phyloP scores from a whole-genome alignment of 2,329 filamentous ascomycete species.

The Colletotrichum spaethianum region DNA sequence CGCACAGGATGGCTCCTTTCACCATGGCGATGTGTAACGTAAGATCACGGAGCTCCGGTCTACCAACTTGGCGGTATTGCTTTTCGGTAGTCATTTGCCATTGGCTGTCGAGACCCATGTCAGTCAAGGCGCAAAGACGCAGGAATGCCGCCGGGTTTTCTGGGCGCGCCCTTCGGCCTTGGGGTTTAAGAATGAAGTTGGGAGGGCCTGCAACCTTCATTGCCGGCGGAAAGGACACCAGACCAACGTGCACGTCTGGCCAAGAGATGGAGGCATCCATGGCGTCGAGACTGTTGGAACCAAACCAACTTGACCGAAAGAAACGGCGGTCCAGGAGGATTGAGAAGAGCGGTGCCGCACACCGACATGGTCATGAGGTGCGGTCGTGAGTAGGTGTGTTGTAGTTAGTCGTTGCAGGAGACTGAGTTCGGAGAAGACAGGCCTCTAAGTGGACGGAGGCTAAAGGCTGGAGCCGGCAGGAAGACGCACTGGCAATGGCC shows the following conservation, averaged over 20 bases:
- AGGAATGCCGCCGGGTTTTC: neutral
- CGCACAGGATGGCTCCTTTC: neutral
- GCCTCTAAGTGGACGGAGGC: slow-evolving; percentile 13
- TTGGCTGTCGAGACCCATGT: neutral
- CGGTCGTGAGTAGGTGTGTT: slow-evolving; percentile 1
- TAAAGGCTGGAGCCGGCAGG: slow-evolving; percentile 20
- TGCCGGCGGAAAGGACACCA: neutral
- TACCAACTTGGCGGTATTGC: neutral
- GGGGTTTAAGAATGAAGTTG: no score
- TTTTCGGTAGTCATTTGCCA: neutral
- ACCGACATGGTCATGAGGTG: slow-evolving; percentile 15
- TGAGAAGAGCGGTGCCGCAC: slow-evolving; percentile 18
- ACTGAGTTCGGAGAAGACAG: neutral
- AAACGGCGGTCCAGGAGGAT: neutral
- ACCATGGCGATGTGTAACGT: neutral
- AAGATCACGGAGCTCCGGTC: slow-evolving; percentile 12
- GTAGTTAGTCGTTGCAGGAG: neutral
- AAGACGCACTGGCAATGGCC: neutral
- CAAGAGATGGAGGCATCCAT: neutral
- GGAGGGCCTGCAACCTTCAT: neutral
- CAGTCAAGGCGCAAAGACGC: neutral
- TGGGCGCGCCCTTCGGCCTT: neutral
- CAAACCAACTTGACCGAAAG: neutral
- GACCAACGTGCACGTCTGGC: neutral
- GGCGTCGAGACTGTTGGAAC: neutral